Evolutionary conservation across 176 grass and related monocot genomes (phyloP).

Genomic region (Oryza meridionalis): DNA sequence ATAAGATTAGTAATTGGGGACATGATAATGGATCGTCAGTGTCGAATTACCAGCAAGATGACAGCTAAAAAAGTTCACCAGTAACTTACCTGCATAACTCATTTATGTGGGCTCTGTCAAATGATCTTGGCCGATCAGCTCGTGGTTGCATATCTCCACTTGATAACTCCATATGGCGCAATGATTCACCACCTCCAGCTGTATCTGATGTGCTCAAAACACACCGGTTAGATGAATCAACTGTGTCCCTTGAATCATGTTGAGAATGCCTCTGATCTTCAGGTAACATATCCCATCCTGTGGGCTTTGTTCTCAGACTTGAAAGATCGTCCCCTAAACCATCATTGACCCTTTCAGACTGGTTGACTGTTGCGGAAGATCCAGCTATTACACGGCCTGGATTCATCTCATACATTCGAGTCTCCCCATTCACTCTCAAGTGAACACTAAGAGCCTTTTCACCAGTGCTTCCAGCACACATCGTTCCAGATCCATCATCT

Average conservation of each 20-base stretch:
- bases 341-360: slow-evolving; percentile 38
- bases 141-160: slow-evolving; percentile 52
- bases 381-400: slow-evolving; percentile 16
- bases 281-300: slow-evolving; percentile 78
- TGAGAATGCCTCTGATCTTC: slow-evolving; percentile 43
- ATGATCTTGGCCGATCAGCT: slow-evolving; percentile 47
- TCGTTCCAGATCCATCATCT: slow-evolving; percentile 44
- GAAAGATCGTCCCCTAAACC: slow-evolving; percentile 41
- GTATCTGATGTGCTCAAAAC: slow-evolving; percentile 40
- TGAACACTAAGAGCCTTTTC: slow-evolving; percentile 35
- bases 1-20: slow-evolving; percentile 16
- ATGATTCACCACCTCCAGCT: slow-evolving; percentile 31
- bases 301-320: slow-evolving; percentile 54
- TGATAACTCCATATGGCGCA: slow-evolving; percentile 33
- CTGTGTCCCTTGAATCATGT: slow-evolving; percentile 45
- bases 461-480: slow-evolving; percentile 12
- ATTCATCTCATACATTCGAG: slow-evolving; percentile 39
- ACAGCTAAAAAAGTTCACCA: slow-evolving; percentile 22
- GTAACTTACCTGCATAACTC: slow-evolving; percentile 68
- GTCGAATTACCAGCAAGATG: slow-evolving; percentile 23
- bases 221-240: slow-evolving; percentile 40
- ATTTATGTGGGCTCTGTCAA: slow-evolving; percentile 52
- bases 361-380: slow-evolving; percentile 31
- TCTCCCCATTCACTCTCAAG: slow-evolving; percentile 33
- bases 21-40: slow-evolving; percentile 14